Conservation (phyloP, 2,329 filamentous ascomycete genomes). For the Nemania serpens region DNA sequence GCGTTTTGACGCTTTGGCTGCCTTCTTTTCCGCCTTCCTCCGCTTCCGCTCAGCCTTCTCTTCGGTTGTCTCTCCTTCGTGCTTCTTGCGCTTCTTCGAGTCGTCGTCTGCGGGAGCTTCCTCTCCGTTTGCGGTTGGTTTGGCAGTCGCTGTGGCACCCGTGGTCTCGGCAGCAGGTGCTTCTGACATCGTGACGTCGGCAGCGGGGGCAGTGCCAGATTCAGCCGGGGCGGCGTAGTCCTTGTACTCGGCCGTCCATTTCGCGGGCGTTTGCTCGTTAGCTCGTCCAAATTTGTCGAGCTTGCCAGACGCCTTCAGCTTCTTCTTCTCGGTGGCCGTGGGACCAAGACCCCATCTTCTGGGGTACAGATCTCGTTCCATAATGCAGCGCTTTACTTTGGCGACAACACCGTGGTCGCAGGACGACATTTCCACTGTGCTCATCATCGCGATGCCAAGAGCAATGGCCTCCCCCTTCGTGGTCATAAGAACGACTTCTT, state of each 20-base stretch:
- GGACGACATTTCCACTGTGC: conserved; percentile 92
- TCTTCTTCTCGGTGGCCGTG: conserved; percentile 96
- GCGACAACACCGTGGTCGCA: conserved; percentile 98
- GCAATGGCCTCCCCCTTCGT: conserved; percentile 99
- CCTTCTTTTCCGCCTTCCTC: conserved; percentile 65
- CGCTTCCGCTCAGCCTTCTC: conserved; percentile 67
- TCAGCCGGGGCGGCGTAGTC: conserved; percentile 70
- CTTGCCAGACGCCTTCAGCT: conserved; percentile 97
- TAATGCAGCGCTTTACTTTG: conserved; percentile 99
- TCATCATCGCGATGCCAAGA: conserved; percentile 96
- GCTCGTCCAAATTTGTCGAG: conserved; percentile 95
- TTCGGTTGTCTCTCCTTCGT: conserved; percentile 75
- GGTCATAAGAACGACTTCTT: conserved; percentile 97
- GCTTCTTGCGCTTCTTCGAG: conserved; percentile 83
- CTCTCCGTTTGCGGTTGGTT: conserved; percentile 43
- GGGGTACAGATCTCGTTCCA: conserved; percentile 98
- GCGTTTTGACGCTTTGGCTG: conserved; percentile 61
- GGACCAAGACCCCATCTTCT: conserved; percentile 95
- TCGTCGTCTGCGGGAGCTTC: conserved; percentile 55
- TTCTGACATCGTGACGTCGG: conserved; percentile 50
- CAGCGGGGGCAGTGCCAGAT: conserved; percentile 46
- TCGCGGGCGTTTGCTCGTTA: conserved; percentile 90
- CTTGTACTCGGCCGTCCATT: conserved; percentile 92
- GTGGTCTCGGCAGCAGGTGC: conserved; percentile 46
- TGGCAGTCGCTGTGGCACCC: conserved; percentile 45